Evolutionary conservation across 805 yeast genomes (phyloP), one percentile per base, ranked within the genome.

Genomic region (Hanseniaspora valbyensis): DNA sequence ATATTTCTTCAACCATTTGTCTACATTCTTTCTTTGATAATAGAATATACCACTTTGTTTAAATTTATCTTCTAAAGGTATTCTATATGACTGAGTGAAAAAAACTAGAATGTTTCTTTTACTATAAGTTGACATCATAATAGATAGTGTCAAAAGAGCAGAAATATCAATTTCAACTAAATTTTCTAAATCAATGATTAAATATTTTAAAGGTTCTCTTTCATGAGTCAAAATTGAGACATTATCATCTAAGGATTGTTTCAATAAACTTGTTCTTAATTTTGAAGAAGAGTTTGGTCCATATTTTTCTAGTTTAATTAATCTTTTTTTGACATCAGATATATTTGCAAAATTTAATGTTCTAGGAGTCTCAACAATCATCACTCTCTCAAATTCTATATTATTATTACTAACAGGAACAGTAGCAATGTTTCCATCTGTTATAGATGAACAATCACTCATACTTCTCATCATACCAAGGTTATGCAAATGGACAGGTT

Each of bases 361-460:
- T 37, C 44, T 39, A 24, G 54, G 54, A 6, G 45, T 42, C 25
- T 52, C 51, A 16, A 52, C 54, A 24, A 52, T 46, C 54, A 52
- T 52, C 16, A 52, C 37, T 25, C 37, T 52, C 36, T 52, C 54
- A 41, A 52, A 45, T 25, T 52, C 54, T 18, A 45, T 6, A 33
- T 36, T 44, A 14, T 26, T 38, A 19, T 43, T 50, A 18, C 22
- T 10, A 28, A 42, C 3, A 22, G 19, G 18, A 7, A 18, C 7
- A 10, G 9, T 9, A 12, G 37, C 19, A 12, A 16, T 7, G n/a
- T 32, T 28, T n/a, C 42, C 40, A 5, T 49, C 48, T 10, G 18
- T 10, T 3, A 42, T 32, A 1, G 53, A 49, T 2, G 46, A 41
- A 7, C 44, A 32, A 13, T 49, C 46, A 29, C 46, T 49, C 14